Conservation (phyloP, 1,284 basidiomycete genomes). For the Cutaneotrichosporon sp. region DNA sequence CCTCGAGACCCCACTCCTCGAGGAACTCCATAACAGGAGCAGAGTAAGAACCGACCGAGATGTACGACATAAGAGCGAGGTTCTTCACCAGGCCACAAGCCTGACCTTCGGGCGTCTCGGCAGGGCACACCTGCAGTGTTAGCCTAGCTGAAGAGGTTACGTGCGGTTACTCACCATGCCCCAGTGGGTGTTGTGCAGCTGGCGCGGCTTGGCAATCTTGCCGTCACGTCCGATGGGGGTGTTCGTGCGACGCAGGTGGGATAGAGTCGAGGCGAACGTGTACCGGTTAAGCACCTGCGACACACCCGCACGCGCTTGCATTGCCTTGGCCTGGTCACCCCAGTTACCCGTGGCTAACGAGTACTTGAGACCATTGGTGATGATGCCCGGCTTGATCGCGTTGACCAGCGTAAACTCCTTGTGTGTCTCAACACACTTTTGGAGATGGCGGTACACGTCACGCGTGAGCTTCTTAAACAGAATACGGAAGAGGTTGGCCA, state of each 20-base stretch:
- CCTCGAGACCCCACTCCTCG: conserved; percentile 96
- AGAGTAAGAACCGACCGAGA: conserved; percentile 93
- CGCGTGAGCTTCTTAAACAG: conserved; percentile 94
- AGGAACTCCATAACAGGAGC: conserved; percentile 97
- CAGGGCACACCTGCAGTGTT: conserved; percentile 99
- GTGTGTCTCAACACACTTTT: conserved; percentile 97
- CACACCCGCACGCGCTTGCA: conserved; percentile 96
- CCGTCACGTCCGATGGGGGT: conserved; percentile 97
- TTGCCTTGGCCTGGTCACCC: conserved; percentile 98
- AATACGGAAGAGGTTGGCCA: conserved; percentile 96
- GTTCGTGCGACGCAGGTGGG: conserved; percentile 95
- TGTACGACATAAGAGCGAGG: conserved; percentile 93
- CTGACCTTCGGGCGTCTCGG: conserved; percentile 98
- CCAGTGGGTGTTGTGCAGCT: conserved; percentile 99
- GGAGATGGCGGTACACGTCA: conserved; percentile 93
- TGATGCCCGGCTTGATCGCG: conserved; percentile 92
- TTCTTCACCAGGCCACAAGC: conserved; percentile 99
- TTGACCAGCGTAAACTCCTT: conserved; percentile 90
- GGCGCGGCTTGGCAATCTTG: conserved; percentile 98
- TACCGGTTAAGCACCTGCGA: conserved; percentile 98
- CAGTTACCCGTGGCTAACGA: conserved; percentile 98
- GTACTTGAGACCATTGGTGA: conserved; percentile 97
- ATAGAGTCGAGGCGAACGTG: conserved; percentile 96
- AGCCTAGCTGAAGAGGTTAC: too few relatives aligned
- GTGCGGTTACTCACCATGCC: too few relatives aligned